Evolutionary conservation across 345 rosid genomes (phyloP).

Genomic region (Hirschfeldia incana): DNA sequence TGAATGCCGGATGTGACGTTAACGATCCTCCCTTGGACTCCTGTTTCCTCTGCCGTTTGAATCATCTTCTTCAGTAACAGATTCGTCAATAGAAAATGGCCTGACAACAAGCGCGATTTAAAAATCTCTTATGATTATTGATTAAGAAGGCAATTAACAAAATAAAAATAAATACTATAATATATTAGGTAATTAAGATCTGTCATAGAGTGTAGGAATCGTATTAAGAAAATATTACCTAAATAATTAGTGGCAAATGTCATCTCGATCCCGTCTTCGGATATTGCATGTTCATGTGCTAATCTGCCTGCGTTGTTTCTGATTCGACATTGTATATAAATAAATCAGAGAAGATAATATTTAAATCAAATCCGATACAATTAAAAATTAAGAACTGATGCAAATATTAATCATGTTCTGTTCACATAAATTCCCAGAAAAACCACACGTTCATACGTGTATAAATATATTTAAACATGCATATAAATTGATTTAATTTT

Average conservation of each 20-base stretch:
- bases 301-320: constrained; percentile 97
- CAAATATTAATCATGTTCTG: constrained; percentile 7
- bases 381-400: not conserved
- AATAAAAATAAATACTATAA: not conserved
- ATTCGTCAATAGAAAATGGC: constrained; percentile 85
- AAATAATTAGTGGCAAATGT: constrained; percentile 94
- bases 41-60: constrained; percentile 63
- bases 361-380: not conserved
- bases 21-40: constrained; percentile 77
- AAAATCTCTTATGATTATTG: not conserved
- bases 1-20: constrained; percentile 84
- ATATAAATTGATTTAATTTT: not conserved
- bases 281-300: constrained; percentile 82
- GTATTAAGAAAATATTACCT: constrained; percentile 46
- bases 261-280: constrained; percentile 99
- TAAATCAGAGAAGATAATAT: not conserved
- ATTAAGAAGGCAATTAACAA: constrained; percentile 6
- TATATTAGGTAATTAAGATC: constrained; percentile 23
- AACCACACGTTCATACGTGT: constrained; percentile 10
- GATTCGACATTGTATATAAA: not conserved
- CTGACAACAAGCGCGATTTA: constrained; percentile 14
- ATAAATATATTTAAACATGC: constrained; percentile 19
- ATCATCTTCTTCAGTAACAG: constrained; percentile 67
- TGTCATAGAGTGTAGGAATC: constrained; percentile 32
- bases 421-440: constrained; percentile 8